phyloP scores from a whole-genome alignment of 192 early-diverging fungal species.

The Linnemannia hyalina region DNA sequence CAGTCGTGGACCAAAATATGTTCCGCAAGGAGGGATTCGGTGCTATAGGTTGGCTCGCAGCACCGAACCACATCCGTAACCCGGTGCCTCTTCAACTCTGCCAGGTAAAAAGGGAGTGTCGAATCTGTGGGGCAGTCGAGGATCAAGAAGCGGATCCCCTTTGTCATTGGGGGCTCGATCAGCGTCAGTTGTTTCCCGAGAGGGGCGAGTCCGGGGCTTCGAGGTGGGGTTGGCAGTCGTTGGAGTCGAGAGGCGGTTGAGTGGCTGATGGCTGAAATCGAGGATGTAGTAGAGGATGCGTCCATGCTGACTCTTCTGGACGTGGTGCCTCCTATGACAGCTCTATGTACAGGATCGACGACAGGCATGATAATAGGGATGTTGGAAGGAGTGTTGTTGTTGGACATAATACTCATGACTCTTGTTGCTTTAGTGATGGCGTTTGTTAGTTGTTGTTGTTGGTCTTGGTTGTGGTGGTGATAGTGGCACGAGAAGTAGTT shows the following conservation, averaged over 20 bases:
- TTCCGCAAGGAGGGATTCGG: constrained; percentile 65
- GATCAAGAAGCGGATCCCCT: constrained; percentile 85
- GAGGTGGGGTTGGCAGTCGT: constrained; percentile 52
- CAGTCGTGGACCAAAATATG: constrained; percentile 89
- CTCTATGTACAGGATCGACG: not conserved
- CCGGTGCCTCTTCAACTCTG: constrained; percentile 76
- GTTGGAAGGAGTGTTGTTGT: constrained; percentile 4
- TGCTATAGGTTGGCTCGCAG: constrained; percentile 90
- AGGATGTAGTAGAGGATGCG: constrained; percentile 12
- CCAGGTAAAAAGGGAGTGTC: constrained; percentile 81
- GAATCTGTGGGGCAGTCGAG: constrained; percentile 92
- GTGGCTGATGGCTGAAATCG: constrained; percentile 16
- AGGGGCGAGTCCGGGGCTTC: constrained; percentile 50
- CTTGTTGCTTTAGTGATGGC: not conserved
- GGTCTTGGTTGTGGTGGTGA: not conserved
- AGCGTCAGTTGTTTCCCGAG: constrained; percentile 75
- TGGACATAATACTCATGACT: constrained; percentile 25
- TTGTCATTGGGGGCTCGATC: constrained; percentile 68
- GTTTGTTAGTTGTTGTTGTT: not conserved
- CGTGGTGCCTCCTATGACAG: constrained; percentile 10
- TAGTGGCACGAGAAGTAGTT: not conserved
- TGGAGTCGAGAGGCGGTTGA: constrained; percentile 28
- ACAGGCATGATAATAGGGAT: not conserved
- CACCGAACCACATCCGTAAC: constrained; percentile 94
- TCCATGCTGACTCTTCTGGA: constrained; percentile 25